phyloP scores from a whole-genome alignment of 441 rosid species.

The Raphanus hybrid region DNA sequence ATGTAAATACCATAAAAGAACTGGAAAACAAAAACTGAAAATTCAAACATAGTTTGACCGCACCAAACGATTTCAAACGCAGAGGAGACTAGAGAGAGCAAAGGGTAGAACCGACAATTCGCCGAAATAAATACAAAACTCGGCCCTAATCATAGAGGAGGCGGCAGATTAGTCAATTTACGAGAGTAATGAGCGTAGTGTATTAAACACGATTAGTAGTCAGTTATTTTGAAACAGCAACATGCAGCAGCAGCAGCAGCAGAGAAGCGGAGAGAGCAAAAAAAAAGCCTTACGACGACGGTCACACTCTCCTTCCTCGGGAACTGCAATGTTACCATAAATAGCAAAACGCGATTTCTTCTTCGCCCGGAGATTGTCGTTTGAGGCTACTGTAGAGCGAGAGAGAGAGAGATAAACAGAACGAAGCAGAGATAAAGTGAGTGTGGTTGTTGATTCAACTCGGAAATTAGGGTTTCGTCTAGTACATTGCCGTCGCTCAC shows the following conservation, averaged over 20 bases:
- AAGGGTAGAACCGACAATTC: neutral
- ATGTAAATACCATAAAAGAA: neutral
- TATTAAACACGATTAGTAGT: constrained; percentile 2
- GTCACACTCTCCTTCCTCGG: neutral
- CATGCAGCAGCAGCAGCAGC: neutral
- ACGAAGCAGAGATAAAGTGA: neutral
- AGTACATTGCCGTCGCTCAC: neutral
- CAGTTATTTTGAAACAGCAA: neutral
- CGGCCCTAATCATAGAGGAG: neutral
- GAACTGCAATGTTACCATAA: neutral
- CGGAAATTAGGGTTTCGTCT: neutral
- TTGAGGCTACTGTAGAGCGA: neutral
- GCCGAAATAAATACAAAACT: neutral
- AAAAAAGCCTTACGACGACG: neutral
- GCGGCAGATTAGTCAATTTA: neutral
- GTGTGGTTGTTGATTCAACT: neutral
- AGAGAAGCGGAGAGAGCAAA: neutral
- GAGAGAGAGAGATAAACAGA: neutral
- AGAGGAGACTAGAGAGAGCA: neutral
- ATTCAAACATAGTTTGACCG: neutral
- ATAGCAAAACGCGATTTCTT: neutral
- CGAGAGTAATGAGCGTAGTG: neutral
- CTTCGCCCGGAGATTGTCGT: neutral
- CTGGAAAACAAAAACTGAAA: neutral
- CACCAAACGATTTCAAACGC: neutral